These are phyloP conservation scores for Diplodia seriata DNA, from an alignment of 2,329 filamentous ascomycete species.

Conservation along the genomic window DNA sequence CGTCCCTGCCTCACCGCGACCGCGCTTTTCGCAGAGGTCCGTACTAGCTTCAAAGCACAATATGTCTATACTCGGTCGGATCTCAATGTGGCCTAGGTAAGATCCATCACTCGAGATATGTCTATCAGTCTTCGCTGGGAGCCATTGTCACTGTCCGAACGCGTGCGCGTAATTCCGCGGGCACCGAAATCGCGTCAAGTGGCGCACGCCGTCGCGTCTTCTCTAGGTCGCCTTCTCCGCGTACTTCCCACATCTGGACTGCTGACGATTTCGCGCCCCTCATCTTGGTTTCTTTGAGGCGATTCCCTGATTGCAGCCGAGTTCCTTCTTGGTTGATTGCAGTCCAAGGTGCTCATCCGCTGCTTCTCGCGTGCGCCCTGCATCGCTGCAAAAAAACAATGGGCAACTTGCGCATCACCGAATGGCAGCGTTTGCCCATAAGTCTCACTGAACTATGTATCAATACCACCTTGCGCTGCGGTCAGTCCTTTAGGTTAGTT, in stretches of 20 bases:
- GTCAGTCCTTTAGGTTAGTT: slow-evolving; percentile 82
- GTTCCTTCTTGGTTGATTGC: background rate
- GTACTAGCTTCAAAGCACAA: background rate
- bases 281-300: background rate
- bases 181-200: slow-evolving; percentile 31
- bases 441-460: slow-evolving; percentile 87
- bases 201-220: slow-evolving; percentile 28
- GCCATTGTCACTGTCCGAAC: background rate
- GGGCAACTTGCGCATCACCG: slow-evolving; percentile 61
- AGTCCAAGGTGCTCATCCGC: background rate
- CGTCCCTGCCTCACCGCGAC: background rate
- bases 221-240: slow-evolving; percentile 6
- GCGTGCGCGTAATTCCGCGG: slow-evolving; percentile 16
- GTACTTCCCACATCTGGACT: background rate
- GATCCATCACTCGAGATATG: background rate
- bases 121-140: background rate
- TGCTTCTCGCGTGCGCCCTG: background rate
- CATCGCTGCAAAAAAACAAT: slow-evolving; percentile 38
- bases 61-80: background rate
- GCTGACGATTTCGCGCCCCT: background rate
- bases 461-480: slow-evolving; percentile 91
- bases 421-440: slow-evolving; percentile 88
- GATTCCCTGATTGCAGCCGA: background rate
- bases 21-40: background rate
- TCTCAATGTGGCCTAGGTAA: background rate